Evolutionary conservation across 768 basidiomycete genomes (phyloP).

Genomic region (Clathrus columnatus): DNA sequence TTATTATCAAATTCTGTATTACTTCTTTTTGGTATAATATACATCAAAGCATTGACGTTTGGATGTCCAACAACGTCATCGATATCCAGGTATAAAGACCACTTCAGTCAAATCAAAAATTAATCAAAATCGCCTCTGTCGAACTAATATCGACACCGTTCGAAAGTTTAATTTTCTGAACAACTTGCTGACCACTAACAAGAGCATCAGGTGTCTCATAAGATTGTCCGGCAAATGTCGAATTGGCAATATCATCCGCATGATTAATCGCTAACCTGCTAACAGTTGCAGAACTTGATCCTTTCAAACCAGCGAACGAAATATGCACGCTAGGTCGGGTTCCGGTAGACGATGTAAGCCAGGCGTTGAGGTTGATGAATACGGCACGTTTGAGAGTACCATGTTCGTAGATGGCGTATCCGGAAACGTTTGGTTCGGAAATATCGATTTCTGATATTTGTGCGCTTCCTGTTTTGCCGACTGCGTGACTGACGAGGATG

Average conservation of each 20-base stretch:
- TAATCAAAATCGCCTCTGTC: slow-evolving; percentile 38
- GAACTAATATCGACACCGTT: slow-evolving; percentile 38
- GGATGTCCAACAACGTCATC: too few relatives aligned
- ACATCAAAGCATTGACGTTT: too few relatives aligned
- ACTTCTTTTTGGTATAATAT: too few relatives aligned
- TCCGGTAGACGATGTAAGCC: slow-evolving; percentile 22
- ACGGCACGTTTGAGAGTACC: slow-evolving; percentile 37
- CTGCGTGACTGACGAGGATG: slow-evolving; percentile 49
- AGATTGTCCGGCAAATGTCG: slow-evolving; percentile 52
- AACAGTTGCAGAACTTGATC: slow-evolving; percentile 29
- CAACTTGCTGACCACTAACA: slow-evolving; percentile 27
- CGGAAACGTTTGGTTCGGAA: slow-evolving; percentile 36
- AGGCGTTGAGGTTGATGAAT: slow-evolving; percentile 53
- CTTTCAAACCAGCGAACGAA: slow-evolving; percentile 35
- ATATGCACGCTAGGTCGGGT: slow-evolving; percentile 25
- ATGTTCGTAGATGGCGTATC: slow-evolving; percentile 54
- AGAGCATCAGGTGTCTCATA: slow-evolving; percentile 43
- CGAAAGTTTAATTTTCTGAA: slow-evolving; percentile 24
- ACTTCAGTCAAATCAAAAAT: slow-evolving; percentile 19
- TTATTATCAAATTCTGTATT: too few relatives aligned
- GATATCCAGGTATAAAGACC: background rate
- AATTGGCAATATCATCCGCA: slow-evolving; percentile 39
- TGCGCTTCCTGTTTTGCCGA: slow-evolving; percentile 37
- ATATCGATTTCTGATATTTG: slow-evolving; percentile 40
- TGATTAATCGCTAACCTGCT: slow-evolving; percentile 45